Evolutionary conservation across 768 basidiomycete genomes (phyloP).

Genomic region (Tricholoma matsutake): DNA sequence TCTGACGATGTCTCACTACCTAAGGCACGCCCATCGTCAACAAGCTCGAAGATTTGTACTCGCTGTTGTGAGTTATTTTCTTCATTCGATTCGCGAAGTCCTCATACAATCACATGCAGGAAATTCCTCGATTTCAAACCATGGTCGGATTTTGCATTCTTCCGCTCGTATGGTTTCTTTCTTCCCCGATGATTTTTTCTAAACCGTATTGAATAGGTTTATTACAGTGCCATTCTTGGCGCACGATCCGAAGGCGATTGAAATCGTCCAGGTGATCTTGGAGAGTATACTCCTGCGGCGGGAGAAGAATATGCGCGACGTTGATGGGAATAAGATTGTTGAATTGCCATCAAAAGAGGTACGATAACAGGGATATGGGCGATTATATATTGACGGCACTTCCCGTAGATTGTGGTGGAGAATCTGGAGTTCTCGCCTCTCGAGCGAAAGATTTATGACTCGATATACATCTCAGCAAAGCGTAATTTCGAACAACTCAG

Average conservation of each 20-base stretch:
- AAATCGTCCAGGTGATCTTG: slow-evolving; percentile 92
- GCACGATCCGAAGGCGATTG: slow-evolving; percentile 88
- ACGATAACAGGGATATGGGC: slow-evolving; percentile 2
- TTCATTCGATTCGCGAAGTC: background rate
- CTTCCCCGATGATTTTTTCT: slow-evolving; percentile 1
- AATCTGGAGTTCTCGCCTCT: slow-evolving; percentile 74
- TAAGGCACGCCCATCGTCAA: slow-evolving; percentile 93
- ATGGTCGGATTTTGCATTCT: slow-evolving; percentile 84
- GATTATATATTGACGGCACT: background rate
- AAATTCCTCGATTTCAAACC: slow-evolving; percentile 77
- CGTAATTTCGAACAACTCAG: slow-evolving; percentile 75
- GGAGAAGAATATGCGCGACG: slow-evolving; percentile 91
- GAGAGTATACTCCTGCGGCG: slow-evolving; percentile 84
- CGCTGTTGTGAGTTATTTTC: slow-evolving; percentile 52
- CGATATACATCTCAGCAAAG: slow-evolving; percentile 78
- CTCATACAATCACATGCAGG: slow-evolving; percentile 32
- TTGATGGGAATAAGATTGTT: slow-evolving; percentile 83
- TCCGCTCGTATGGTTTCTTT: slow-evolving; percentile 64
- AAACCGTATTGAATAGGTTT: slow-evolving; percentile 50
- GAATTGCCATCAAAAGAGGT: slow-evolving; percentile 87
- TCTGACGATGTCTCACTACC: background rate
- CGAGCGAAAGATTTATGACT: slow-evolving; percentile 88
- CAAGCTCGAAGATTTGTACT: slow-evolving; percentile 87
- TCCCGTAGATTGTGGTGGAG: slow-evolving; percentile 58
- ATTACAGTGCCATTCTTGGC: slow-evolving; percentile 91